These are phyloP conservation scores for Berberis vulgaris DNA, from an alignment of 164 flowering plant species.

Conservation along the genomic window DNA sequence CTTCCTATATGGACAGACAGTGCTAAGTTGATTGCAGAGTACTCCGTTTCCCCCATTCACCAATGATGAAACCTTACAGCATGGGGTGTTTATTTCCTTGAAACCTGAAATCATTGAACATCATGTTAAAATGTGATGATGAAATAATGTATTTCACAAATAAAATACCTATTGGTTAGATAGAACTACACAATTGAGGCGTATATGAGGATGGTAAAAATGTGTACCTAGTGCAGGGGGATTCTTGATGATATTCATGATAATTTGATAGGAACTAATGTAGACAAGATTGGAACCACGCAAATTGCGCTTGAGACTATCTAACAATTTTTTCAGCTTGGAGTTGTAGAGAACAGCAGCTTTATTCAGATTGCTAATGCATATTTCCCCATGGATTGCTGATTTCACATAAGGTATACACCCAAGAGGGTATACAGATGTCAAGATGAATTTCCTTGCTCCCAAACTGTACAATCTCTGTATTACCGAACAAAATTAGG, in stretches of 20 bases:
- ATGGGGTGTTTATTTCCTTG: slow-evolving; percentile 25
- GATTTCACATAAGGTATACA: slow-evolving; percentile 34
- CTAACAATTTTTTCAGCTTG: slow-evolving; percentile 26
- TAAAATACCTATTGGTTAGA: not conserved
- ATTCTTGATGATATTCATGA: slow-evolving; percentile 28
- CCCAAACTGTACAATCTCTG: slow-evolving; percentile 55
- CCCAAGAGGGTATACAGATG: slow-evolving; percentile 48
- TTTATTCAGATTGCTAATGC: slow-evolving; percentile 24
- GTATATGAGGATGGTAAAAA: not conserved
- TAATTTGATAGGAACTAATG: slow-evolving; percentile 40
- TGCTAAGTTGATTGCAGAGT: slow-evolving; percentile 37
- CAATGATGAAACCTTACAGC: slow-evolving; percentile 34
- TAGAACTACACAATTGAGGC: too few species aligned
- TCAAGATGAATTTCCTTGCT: slow-evolving; percentile 48
- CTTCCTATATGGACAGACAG: slow-evolving; percentile 28
- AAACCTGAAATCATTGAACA: slow-evolving; percentile 31
- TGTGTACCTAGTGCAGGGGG: slow-evolving; percentile 39
- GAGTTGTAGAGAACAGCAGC: slow-evolving; percentile 44
- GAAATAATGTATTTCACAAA: not conserved
- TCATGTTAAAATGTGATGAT: not conserved
- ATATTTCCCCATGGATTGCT: slow-evolving; percentile 4
- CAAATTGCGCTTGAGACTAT: slow-evolving; percentile 25
- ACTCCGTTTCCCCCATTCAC: slow-evolving; percentile 17
- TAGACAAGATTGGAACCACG: slow-evolving; percentile 40
- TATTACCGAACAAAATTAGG: slow-evolving; percentile 1